phyloP scores from a whole-genome alignment of 1,284 basidiomycete species.

The Anthracocystis panici-leucophaei region DNA sequence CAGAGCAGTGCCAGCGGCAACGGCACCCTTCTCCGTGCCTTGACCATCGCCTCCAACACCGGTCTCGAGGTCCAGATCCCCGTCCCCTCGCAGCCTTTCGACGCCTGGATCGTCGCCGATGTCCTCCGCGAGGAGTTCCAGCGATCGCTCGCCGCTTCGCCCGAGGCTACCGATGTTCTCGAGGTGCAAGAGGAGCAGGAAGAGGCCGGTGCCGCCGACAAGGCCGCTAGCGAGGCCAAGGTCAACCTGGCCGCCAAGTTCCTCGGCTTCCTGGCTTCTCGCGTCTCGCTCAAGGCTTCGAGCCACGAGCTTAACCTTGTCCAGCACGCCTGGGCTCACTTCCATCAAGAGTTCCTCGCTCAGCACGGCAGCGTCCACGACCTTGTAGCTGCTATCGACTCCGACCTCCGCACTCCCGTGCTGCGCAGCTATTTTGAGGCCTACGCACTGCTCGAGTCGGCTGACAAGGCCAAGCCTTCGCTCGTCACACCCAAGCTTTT shows the following conservation, averaged over 20 bases:
- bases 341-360: slow-evolving; percentile 53
- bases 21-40: slow-evolving; percentile 38
- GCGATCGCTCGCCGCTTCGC: slow-evolving; percentile 55
- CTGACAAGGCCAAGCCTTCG: slow-evolving; percentile 74
- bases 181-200: slow-evolving; percentile 61
- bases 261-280: slow-evolving; percentile 71
- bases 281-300: slow-evolving; percentile 80
- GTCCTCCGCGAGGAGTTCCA: slow-evolving; percentile 63
- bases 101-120: slow-evolving; percentile 63
- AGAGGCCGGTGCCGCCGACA: slow-evolving; percentile 43
- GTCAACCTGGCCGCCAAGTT: slow-evolving; percentile 68
- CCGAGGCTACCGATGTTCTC: slow-evolving; percentile 47
- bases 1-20: slow-evolving; percentile 49
- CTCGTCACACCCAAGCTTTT: slow-evolving; percentile 79
- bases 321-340: slow-evolving; percentile 65
- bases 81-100: slow-evolving; percentile 57
- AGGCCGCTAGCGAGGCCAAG: slow-evolving; percentile 39
- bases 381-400: slow-evolving; percentile 80
- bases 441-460: slow-evolving; percentile 78
- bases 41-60: slow-evolving; percentile 39
- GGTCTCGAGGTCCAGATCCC: slow-evolving; percentile 57
- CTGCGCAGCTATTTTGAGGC: slow-evolving; percentile 85
- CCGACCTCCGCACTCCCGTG: slow-evolving; percentile 81
- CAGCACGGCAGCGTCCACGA: slow-evolving; percentile 78
- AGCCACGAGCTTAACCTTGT: slow-evolving; percentile 82